phyloP scores from a whole-genome alignment of 2,329 filamentous ascomycete species.

The Colletotrichum chlorophyti region DNA sequence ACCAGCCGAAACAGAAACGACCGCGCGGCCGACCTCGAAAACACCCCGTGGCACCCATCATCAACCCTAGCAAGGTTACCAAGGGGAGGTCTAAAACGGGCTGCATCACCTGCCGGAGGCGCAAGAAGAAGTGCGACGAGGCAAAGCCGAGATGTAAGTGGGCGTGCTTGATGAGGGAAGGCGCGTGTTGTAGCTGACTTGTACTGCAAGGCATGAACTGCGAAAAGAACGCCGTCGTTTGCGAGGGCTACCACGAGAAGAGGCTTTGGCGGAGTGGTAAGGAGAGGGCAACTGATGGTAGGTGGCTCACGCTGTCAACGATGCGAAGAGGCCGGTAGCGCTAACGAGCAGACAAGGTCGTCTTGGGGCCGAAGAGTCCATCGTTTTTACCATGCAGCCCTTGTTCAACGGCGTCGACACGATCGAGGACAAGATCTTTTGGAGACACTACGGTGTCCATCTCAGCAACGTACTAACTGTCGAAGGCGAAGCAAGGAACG shows the following conservation, averaged over 20 bases:
- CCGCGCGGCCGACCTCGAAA: constrained; percentile 85
- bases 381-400: constrained; percentile 62
- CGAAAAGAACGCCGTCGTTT: constrained; percentile 91
- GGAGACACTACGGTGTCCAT: constrained; percentile 82
- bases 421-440: constrained; percentile 78
- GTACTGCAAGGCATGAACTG: constrained; percentile 77
- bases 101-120: constrained; percentile 70
- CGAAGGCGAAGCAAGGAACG: constrained; percentile 81
- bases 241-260: constrained; percentile 88
- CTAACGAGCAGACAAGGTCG: constrained; percentile 15
- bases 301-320: constrained; percentile 27
- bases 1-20: constrained; percentile 59
- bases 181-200: constrained; percentile 24
- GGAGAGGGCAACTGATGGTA: constrained; percentile 75
- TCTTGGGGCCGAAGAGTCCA: constrained; percentile 8
- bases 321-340: neutral
- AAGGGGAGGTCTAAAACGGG: constrained; percentile 79
- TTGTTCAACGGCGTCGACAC: constrained; percentile 85
- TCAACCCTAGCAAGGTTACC: constrained; percentile 70
- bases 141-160: constrained; percentile 69
- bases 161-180: too few relatives aligned
- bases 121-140: constrained; percentile 78
- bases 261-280: constrained; percentile 87
- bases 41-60: constrained; percentile 69
- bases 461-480: constrained; percentile 84